These are phyloP conservation scores for Fusarium chuoi DNA, from an alignment of 2,329 filamentous ascomycete species.

Conservation along the genomic window DNA sequence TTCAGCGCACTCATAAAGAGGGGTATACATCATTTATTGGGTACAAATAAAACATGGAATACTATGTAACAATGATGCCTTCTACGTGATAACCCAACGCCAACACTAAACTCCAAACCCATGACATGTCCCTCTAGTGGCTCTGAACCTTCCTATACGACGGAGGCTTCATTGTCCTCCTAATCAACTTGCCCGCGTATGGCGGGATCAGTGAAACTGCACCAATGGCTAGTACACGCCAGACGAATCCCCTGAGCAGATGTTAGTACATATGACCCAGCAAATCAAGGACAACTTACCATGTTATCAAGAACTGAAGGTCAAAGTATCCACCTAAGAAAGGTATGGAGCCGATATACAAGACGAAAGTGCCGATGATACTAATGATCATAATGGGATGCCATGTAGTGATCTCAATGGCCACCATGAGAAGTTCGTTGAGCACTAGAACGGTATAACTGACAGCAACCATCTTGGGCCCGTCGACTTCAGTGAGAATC, in stretches of 20 bases:
- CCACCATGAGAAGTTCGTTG: conserved; percentile 97
- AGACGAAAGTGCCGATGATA: conserved; percentile 81
- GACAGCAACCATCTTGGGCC: conserved; percentile 83
- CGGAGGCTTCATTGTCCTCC: conserved; percentile 86
- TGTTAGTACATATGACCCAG: conserved; percentile 24
- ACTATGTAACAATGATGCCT: conserved; percentile 22
- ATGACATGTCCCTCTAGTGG: conserved; percentile 54
- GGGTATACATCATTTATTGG: conserved; percentile 22
- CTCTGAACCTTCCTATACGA: conserved; percentile 94
- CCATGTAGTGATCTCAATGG: conserved; percentile 96
- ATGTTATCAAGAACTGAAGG: conserved; percentile 77
- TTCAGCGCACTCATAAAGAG: conserved; percentile 12
- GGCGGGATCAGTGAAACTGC: conserved; percentile 86
- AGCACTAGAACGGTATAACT: conserved; percentile 91
- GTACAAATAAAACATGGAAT: conserved; percentile 26
- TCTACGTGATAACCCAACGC: conserved; percentile 39
- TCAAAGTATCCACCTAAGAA: conserved; percentile 94
- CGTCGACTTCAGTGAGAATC: conserved; percentile 81
- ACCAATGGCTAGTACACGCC: conserved; percentile 84
- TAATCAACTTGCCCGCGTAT: conserved; percentile 86
- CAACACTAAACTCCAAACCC: conserved; percentile 18
- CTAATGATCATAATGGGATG: conserved; percentile 90
- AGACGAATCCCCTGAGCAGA: conserved; percentile 77
- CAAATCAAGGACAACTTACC: conserved; percentile 56
- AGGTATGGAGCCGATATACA: conserved; percentile 86